Evolutionary conservation across 257 asterid genomes (phyloP), one percentile per base, ranked within the genome.

Genomic region (Solanum medicagineum): DNA sequence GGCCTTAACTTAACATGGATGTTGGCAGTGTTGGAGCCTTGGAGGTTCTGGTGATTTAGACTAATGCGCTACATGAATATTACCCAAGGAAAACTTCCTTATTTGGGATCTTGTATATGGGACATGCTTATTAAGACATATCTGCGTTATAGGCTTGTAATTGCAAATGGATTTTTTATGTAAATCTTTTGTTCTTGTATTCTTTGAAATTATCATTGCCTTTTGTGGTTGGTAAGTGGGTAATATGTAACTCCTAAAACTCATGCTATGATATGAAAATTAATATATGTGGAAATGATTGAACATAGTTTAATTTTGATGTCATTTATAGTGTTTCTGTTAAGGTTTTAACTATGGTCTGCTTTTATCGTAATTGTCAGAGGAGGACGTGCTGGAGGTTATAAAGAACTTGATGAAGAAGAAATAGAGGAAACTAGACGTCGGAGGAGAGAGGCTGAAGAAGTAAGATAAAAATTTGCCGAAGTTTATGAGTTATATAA

Each of bases 311-410:
- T 16, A 79, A 26, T 53, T 32, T 79, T 79, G 65, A 53, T 53
- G 26, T 32, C 65, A 26, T 71, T 24, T 16, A 24, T 81, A 55
- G 49, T 3, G 29, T 32, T 90, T n/a, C 86, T 79, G 42, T 54
- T 26, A 79, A 32, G 65, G 81, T 85, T 29, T 57, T 75, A 20
- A 87, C 77, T 60, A 80, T 84, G 86, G 73, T 84, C 62, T 83
- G 42, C 22, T 55, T 74, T 80, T 75, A 57, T 45, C 59, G 83
- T 29, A 85, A 81, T 63, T n/a, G 20, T 74, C 89, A 96, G 99
- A 91, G 99, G 99, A 84, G 99, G 99, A 4, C 98, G 99, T 87
- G 99, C 95, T 74, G 99, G 99, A 90, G 99, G 99, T 85, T 96
- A 95, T 90, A 96, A 96, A 92, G 99, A 96, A 86, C 94, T 96